These are phyloP conservation scores for Trifolium subterraneum DNA, from an alignment of 306 rosid species.

Conservation along the genomic window DNA sequence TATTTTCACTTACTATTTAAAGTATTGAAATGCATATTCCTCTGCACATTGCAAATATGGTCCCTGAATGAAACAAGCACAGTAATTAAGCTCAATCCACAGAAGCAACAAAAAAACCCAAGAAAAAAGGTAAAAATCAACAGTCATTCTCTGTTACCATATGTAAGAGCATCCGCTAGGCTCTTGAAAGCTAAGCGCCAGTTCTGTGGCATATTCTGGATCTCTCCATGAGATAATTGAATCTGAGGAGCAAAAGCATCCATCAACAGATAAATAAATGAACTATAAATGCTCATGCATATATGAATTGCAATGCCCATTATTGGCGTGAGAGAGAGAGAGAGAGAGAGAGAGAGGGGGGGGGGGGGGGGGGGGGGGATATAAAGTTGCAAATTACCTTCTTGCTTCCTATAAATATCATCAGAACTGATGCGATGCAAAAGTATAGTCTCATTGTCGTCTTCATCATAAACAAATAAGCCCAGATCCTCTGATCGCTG, in stretches of 20 bases:
- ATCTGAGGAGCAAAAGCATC: conserved; percentile 54
- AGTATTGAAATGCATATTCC: conserved; percentile 82
- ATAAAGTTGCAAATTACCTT: conserved; percentile 63
- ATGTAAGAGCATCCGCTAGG: conserved; percentile 84
- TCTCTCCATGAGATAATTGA: conserved; percentile 98
- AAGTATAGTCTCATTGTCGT: conserved; percentile 83
- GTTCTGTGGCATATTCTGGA: conserved; percentile 85
- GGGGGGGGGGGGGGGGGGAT: too few species aligned
- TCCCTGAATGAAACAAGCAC: conserved; percentile 65
- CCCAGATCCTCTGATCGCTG: conserved; percentile 95
- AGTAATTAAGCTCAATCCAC: conserved; percentile 37
- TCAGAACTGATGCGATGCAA: conserved; percentile 79
- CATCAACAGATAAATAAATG: conserved; percentile 18
- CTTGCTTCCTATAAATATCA: conserved; percentile 95
- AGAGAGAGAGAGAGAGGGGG: too few species aligned
- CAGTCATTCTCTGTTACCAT: conserved; percentile 59
- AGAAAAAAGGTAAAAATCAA: conserved; percentile 3
- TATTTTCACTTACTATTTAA: conserved; percentile 73
- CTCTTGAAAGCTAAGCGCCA: conserved; percentile 99
- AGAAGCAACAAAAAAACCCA: conserved; percentile 34
- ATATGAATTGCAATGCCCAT: conserved; percentile 17
- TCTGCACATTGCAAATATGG: conserved; percentile 82
- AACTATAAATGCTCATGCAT: conserved; percentile 1
- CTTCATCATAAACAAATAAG: conserved; percentile 86
- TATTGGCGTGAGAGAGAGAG: background rate